Base-by-base conservation (phyloP, 1,139 yeast genomes). In the Saccharomyces pastorianus region DNA sequence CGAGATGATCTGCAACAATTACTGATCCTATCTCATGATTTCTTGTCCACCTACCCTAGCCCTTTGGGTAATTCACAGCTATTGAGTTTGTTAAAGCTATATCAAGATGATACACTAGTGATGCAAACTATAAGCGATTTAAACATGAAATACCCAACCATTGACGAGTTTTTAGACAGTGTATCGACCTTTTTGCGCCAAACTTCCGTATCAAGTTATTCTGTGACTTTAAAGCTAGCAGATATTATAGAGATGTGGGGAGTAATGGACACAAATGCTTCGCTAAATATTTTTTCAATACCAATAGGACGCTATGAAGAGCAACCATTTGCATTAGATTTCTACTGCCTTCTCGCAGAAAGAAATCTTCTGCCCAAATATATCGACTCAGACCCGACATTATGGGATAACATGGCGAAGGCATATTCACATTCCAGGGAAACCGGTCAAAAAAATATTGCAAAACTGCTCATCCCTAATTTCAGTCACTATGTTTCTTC, bases 1-100 rank as follows among this genome's bases (percentile, higher is more conserved):
- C 13, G 4, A 14, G 4, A 38, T 38, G 42, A 38, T 38, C 13
- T 38, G 42, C 42, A 38, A n/a, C 42, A 48, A 26, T 34, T 55
- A n/a, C 48, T 56, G 14, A 34, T 29, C 7, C 20, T 41, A 29
- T 55, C 59, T 13, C 48, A 48, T 25, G 41, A 26, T 4, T 23
- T 31, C n/a, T 51, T 56, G 50, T 29, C 32, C 9, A 29, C 27
- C 14, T 56, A 53, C 47, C 50, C 55, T 4, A 51, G 52, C 23
- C 8, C 26, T 3, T 46, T 59, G n/a, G 60, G 61, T 4, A 59
- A 59, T 44, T 8, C 28, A 20, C 56, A 57, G n/a, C 47, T 58
- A 27, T 51, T 53, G 44, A 32, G 50, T 27, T 48, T 61, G 41
- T 27, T 61, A 9, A 49, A 51, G 13, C 14, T 29, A 13, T 53